phyloP scores from a whole-genome alignment of 495 filamentous ascomycete species.

The Choiromyces venosus region DNA sequence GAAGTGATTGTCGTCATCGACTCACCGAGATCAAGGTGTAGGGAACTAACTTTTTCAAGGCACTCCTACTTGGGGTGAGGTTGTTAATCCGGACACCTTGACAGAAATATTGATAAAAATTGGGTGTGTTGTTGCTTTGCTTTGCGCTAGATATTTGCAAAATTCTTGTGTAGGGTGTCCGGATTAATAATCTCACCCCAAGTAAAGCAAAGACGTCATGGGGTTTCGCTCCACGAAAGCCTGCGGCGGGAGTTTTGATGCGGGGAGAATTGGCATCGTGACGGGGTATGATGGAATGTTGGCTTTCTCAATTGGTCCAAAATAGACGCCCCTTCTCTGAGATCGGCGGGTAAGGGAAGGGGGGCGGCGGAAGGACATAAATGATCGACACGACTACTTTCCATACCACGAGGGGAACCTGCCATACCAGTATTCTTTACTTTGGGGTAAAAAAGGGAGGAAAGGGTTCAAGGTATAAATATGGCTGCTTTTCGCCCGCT shows the following conservation, averaged over 20 bases:
- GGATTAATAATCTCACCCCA: no score
- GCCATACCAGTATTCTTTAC: not conserved
- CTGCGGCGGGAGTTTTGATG: not conserved
- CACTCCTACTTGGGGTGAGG: no score
- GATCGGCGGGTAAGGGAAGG: not conserved
- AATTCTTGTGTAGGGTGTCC: no score
- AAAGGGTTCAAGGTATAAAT: slow-evolving; percentile 6
- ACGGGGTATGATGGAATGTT: slow-evolving; percentile 27
- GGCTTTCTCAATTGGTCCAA: slow-evolving; percentile 9
- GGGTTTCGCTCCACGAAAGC: not conserved
- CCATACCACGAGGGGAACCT: not conserved
- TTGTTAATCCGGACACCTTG: no score
- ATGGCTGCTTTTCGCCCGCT: slow-evolving; percentile 14
- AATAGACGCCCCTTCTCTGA: not conserved
- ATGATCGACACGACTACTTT: slow-evolving; percentile 5
- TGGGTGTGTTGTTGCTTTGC: no score
- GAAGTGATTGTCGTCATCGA: not conserved
- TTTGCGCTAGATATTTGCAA: no score
- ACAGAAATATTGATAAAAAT: no score
- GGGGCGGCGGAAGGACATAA: not conserved
- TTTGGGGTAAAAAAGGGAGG: not conserved
- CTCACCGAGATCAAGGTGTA: not conserved
- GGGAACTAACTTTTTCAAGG: not conserved
- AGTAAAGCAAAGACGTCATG: not conserved
- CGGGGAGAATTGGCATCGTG: not conserved